These are phyloP conservation scores for Dryas octopetala DNA, from an alignment of 306 rosid genomes.

Conservation along the genomic window DNA sequence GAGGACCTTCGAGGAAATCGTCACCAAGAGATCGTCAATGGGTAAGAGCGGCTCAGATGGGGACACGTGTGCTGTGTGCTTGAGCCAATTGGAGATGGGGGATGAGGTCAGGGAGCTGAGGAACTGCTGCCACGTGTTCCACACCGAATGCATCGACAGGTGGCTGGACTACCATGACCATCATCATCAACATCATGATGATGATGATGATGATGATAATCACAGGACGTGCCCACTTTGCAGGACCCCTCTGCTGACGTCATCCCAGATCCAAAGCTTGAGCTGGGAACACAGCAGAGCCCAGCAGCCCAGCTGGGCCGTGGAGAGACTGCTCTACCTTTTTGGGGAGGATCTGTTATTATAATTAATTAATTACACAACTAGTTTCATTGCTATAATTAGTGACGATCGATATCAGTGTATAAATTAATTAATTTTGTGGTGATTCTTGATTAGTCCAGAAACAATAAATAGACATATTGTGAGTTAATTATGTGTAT, in stretches of 20 bases:
- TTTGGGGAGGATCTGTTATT: slow-evolving; percentile 72
- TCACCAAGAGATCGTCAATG: slow-evolving; percentile 39
- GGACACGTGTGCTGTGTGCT: slow-evolving; percentile 74
- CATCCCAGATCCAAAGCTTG: slow-evolving; percentile 32
- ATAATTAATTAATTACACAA: background rate
- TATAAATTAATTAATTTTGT: background rate
- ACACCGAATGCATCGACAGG: slow-evolving; percentile 71
- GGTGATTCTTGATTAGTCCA: too few species aligned
- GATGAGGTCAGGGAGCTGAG: slow-evolving; percentile 70
- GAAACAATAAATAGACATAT: too few species aligned
- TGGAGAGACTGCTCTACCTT: slow-evolving; percentile 77
- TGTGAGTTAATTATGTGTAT: too few species aligned
- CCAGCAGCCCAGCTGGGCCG: slow-evolving; percentile 85
- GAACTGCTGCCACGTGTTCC: slow-evolving; percentile 77
- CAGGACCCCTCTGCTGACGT: slow-evolving; percentile 58
- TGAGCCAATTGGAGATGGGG: slow-evolving; percentile 41
- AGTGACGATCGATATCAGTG: background rate
- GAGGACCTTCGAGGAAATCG: slow-evolving; percentile 57
- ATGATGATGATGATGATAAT: slow-evolving; percentile 23
- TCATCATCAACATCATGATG: background rate
- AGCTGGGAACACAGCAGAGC: slow-evolving; percentile 35
- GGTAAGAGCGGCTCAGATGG: slow-evolving; percentile 1
- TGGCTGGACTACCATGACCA: slow-evolving; percentile 58
- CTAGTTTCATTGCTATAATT: slow-evolving; percentile 9
- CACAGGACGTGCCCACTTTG: slow-evolving; percentile 72